A percentile compares a stretch with the other conserved stretches of the same genome.
phyloP scores from a whole-genome alignment of 495 filamentous ascomycete genomes.

The Astrothelium subdiscretum region DNA sequence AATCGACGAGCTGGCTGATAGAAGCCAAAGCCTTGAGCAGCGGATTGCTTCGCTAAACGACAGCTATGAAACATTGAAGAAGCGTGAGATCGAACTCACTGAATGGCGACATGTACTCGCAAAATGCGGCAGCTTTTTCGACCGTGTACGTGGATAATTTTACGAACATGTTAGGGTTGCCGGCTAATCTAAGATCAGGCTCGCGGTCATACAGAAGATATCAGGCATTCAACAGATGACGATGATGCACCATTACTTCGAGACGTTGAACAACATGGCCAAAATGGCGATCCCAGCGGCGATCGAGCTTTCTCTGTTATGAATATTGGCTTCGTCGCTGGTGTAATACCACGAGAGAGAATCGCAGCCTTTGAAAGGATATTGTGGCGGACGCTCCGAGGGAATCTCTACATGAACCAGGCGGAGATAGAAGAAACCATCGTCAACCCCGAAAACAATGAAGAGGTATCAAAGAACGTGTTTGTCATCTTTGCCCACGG shows the following conservation, averaged over 20 bases:
- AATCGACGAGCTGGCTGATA: constrained; percentile 89
- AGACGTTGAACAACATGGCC: constrained; percentile 63
- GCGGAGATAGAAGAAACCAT: constrained; percentile 94
- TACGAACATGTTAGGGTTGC: neutral
- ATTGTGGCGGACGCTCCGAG: constrained; percentile 89
- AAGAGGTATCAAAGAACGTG: constrained; percentile 88
- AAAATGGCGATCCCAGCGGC: constrained; percentile 59
- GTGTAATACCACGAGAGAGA: constrained; percentile 86
- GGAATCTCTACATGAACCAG: constrained; percentile 99
- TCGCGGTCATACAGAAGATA: constrained; percentile 92
- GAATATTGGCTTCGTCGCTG: constrained; percentile 99
- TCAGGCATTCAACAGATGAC: constrained; percentile 78
- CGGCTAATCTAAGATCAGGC: constrained; percentile 38
- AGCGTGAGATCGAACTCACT: constrained; percentile 87
- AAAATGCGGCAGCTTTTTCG: constrained; percentile 94
- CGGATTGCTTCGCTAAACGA: constrained; percentile 84
- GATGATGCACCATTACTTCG: constrained; percentile 46
- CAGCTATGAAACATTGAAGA: constrained; percentile 96
- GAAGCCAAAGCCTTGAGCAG: constrained; percentile 83
- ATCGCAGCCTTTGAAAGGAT: constrained; percentile 95
- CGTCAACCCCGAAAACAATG: constrained; percentile 82
- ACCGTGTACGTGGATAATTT: constrained; percentile 43
- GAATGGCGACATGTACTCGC: constrained; percentile 97
- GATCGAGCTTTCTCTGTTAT: constrained; percentile 84
- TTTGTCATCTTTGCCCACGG: constrained; percentile 99